Evolutionary conservation across 2,329 filamentous ascomycete genomes (phyloP).

Genomic region (Hymenoscyphus albidus): DNA sequence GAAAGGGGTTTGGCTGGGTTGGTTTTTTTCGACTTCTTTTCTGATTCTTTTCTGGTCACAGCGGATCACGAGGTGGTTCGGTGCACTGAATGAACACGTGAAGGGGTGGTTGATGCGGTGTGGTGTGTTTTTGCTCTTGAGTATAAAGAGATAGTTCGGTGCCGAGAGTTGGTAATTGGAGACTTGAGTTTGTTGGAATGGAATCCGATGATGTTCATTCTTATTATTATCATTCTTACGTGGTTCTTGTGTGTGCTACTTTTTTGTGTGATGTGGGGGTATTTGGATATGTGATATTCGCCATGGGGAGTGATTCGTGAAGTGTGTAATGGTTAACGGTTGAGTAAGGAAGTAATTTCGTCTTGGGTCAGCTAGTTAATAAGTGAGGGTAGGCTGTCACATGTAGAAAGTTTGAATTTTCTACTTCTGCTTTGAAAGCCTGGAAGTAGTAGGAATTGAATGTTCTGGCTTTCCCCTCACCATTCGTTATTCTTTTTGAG

Average conservation of each 20-base stretch:
- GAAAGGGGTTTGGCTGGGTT: not conserved
- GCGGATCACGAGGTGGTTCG: not conserved
- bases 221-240: too few species aligned
- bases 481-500: too few species aligned
- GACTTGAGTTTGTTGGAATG: not conserved
- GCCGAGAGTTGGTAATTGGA: not conserved
- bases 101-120: not conserved
- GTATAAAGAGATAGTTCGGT: not conserved
- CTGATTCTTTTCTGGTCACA: not conserved
- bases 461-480: too few species aligned
- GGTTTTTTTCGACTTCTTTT: not conserved
- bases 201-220: not conserved
- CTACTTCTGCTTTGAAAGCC: too few species aligned
- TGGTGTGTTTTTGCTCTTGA: not conserved
- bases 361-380: too few species aligned
- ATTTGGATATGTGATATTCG: not conserved
- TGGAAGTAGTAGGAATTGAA: too few species aligned
- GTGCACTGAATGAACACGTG: not conserved
- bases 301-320: too few species aligned
- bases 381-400: too few species aligned
- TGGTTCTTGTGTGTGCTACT: not conserved
- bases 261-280: not conserved
- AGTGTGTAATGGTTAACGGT: too few species aligned
- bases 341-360: too few species aligned
- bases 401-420: too few species aligned